A percentile compares a stretch with the other conserved stretches of the same genome.
Conservation (phyloP, 2,329 filamentous ascomycete genomes). For the Gaeumannomyces sp. region DNA sequence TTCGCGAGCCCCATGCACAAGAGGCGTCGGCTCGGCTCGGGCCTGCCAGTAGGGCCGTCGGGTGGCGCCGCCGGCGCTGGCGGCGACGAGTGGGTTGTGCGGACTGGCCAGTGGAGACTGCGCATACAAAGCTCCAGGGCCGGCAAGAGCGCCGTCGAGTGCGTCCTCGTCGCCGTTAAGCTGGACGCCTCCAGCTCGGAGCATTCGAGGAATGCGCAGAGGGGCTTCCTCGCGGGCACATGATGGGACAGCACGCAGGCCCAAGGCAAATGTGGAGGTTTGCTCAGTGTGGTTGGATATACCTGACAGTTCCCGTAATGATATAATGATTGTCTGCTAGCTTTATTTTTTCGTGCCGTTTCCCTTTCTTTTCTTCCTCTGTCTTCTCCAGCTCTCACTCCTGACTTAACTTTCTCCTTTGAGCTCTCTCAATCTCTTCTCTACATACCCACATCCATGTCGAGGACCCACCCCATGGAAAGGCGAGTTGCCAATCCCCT, state of each 20-base stretch:
- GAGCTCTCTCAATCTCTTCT: too few relatives aligned
- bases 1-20: conserved; percentile 30
- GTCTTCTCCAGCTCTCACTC: too few relatives aligned
- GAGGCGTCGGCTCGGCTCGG: conserved; percentile 35
- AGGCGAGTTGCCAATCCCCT: too few relatives aligned
- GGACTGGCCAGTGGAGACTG: conserved; percentile 65
- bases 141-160: conserved; percentile 55
- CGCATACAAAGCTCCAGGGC: conserved; percentile 50
- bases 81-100: conserved; percentile 54
- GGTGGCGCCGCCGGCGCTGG: conserved; percentile 20
- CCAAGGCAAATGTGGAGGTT: neutral
- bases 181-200: conserved; percentile 66
- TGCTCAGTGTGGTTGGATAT: neutral
- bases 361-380: too few relatives aligned
- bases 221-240: conserved; percentile 50
- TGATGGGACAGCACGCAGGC: neutral
- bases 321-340: neutral
- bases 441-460: too few relatives aligned
- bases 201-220: conserved; percentile 56
- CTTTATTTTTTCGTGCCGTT: too few relatives aligned
- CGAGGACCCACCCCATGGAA: too few relatives aligned
- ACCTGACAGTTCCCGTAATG: neutral
- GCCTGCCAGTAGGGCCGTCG: conserved; percentile 2
- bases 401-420: too few relatives aligned
- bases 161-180: conserved; percentile 69